Percentiles rank a stretch among this genome's conserved stretches.
phyloP scores from a whole-genome alignment of 768 basidiomycete species.

The Tulasnella sp. region DNA sequence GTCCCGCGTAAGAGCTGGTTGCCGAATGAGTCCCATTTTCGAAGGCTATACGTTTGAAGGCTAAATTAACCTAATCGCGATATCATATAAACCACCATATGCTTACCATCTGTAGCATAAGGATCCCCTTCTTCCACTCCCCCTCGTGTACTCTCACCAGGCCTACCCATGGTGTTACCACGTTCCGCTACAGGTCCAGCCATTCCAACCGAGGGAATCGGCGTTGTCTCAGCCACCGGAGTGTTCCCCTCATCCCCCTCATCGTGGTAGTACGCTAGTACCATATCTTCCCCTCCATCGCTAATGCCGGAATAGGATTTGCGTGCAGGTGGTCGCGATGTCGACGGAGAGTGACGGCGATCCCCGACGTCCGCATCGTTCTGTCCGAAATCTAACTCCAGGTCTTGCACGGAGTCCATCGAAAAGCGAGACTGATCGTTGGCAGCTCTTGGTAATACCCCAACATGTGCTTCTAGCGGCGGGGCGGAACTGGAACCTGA shows the following conservation, averaged over 20 bases:
- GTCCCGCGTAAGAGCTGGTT: background rate
- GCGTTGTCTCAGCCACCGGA: background rate
- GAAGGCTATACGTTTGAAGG: background rate
- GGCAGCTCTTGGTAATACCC: background rate
- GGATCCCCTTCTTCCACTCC: conserved; percentile 1
- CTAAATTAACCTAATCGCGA: background rate
- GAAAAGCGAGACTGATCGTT: background rate
- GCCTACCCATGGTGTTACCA: background rate
- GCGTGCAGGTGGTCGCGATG: background rate
- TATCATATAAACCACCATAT: background rate
- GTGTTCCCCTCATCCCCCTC: background rate
- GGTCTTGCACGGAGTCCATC: too few relatives aligned
- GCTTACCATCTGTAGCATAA: conserved; percentile 9
- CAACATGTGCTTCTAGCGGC: background rate
- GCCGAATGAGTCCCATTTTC: background rate
- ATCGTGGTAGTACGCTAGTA: conserved; percentile 12
- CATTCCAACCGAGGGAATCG: background rate
- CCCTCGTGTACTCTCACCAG: background rate
- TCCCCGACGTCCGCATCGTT: too few relatives aligned
- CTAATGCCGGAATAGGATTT: background rate
- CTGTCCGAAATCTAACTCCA: too few relatives aligned
- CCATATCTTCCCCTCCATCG: conserved; percentile 1
- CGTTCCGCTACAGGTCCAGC: background rate
- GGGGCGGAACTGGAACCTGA: background rate
- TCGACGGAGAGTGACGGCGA: background rate